These are phyloP conservation scores for Vitis riparia DNA, from an alignment of 164 flowering plant species.

Conservation along the genomic window DNA sequence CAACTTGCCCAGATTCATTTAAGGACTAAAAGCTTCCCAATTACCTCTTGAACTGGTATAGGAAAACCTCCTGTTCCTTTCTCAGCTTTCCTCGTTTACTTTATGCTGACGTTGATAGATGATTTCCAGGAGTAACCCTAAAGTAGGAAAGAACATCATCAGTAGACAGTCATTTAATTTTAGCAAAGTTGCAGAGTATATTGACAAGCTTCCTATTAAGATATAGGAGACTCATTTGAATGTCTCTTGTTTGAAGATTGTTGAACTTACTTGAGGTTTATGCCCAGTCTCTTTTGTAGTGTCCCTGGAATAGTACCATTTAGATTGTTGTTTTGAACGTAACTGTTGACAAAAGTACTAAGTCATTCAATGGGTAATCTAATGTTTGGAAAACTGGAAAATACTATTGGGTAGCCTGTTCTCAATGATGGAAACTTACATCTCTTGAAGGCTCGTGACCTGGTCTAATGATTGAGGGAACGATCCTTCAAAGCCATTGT, in stretches of 20 bases:
- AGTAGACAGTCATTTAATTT: neutral
- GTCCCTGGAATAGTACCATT: constrained; percentile 37
- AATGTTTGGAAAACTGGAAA: neutral
- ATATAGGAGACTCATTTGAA: too few species aligned
- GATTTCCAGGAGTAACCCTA: constrained; percentile 23
- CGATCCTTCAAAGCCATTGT: constrained; percentile 63
- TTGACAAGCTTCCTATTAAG: neutral
- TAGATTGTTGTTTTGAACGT: constrained; percentile 69
- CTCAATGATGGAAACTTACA: constrained; percentile 39
- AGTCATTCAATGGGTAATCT: neutral
- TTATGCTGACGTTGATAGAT: neutral
- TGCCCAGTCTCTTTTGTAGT: constrained; percentile 29
- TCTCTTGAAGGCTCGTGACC: constrained; percentile 47
- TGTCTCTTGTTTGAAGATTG: too few species aligned
- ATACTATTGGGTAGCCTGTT: neutral
- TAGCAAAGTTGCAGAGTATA: neutral
- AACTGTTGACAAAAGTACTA: constrained; percentile 37
- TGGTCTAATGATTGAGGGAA: constrained; percentile 55
- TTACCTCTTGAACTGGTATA: neutral
- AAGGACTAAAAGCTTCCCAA: neutral
- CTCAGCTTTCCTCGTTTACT: neutral
- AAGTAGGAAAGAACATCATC: neutral
- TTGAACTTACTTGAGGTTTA: constrained; percentile 42
- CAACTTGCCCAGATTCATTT: neutral
- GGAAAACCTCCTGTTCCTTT: too few species aligned